Evolutionary conservation across 2,329 filamentous ascomycete genomes (phyloP), one percentile per base, ranked within the genome.

Genomic region (Trichoderma sp.): DNA sequence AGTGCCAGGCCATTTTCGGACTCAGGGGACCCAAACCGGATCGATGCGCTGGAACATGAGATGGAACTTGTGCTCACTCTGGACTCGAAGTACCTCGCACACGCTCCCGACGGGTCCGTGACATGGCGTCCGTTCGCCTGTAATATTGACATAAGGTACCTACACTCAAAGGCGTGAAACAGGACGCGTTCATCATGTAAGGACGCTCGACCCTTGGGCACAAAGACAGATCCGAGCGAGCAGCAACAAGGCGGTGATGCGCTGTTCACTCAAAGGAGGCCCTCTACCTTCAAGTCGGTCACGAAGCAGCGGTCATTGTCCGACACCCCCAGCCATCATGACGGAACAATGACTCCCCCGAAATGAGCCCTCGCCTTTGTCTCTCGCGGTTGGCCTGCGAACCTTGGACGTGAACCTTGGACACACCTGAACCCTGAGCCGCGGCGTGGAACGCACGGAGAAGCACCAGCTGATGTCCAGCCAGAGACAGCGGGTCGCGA

Each of bases 321-420:
- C 17, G 45, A 30, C 57, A 60, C 57, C 57, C 57, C 57, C 24
- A 45, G 57, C 28, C 45, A 21, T 52, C 51, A 41, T 51, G 52
- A 44, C 61, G 54, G 61, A 64, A 64, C 44, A 64, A 57, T 56
- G 52, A 43, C 54, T 64, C 26, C 39, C 47, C 60, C 60, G 60
- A 60, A 60, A 60, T 60, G 57, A 60, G 30, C 45, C n/a, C 47
- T 55, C 19, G 30, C 34, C 21, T n/a, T 17, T 41, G 51, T 55
- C 57, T 60, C 19, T 54, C 41, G 44, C 34, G 48, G 30, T 41
- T 44, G 17, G 47, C 39, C 47, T 61, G 21, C 41, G 14, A 41
- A 17, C 41, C 43, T 39, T n/a, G 34, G 34, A 39, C 3, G 34
- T 39, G 28, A 24, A 45, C 50, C 50, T 52, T 52, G 50, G 50